Conservation (phyloP, 352 stramenopile species). For the Phytophthora gonapodyides region DNA sequence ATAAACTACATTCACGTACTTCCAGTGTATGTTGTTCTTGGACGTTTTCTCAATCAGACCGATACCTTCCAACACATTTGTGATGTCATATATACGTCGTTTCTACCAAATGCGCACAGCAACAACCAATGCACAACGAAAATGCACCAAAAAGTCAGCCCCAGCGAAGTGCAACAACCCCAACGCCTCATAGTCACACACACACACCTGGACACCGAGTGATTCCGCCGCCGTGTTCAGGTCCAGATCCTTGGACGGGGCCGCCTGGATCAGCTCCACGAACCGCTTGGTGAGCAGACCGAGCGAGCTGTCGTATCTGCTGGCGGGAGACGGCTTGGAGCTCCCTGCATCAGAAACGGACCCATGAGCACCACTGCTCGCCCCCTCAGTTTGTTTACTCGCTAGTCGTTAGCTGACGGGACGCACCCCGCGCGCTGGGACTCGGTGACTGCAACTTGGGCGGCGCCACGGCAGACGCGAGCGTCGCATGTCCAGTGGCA, state of each 20-base stretch:
- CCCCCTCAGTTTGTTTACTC: neutral
- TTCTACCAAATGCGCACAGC: slow-evolving; percentile 61
- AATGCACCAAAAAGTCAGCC: neutral
- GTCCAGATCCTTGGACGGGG: slow-evolving; percentile 91
- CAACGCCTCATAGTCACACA: neutral
- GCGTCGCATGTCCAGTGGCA: slow-evolving; percentile 12
- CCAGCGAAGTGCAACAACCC: neutral
- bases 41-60: slow-evolving; percentile 97
- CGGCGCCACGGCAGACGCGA: slow-evolving; percentile 27
- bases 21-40: slow-evolving; percentile 99
- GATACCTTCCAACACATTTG: slow-evolving; percentile 98
- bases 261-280: slow-evolving; percentile 93
- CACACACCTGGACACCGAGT: slow-evolving; percentile 74
- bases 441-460: slow-evolving; percentile 57
- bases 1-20: slow-evolving; percentile 52
- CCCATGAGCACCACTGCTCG: neutral
- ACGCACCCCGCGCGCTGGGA: slow-evolving; percentile 44
- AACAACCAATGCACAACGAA: neutral
- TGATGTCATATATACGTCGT: slow-evolving; percentile 99
- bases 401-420: neutral
- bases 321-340: slow-evolving; percentile 72
- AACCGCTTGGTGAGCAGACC: slow-evolving; percentile 97
- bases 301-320: slow-evolving; percentile 96
- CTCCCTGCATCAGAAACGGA: slow-evolving; percentile 13
- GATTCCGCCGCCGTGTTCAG: slow-evolving; percentile 92